phyloP scores from a whole-genome alignment of 345 rosid genomes.

The Carallia brachiata region DNA sequence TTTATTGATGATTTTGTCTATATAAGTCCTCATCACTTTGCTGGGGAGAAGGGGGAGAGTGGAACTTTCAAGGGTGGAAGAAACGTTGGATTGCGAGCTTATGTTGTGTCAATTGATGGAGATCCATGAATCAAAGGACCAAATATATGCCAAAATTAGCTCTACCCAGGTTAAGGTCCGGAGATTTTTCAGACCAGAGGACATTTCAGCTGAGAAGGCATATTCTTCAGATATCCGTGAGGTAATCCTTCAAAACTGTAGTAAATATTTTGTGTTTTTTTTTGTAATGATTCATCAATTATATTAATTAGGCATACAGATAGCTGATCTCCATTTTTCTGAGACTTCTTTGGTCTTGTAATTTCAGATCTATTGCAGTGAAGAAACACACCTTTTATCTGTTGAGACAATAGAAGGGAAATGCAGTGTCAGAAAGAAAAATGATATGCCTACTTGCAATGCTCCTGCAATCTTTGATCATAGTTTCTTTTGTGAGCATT shows the following conservation, averaged over 20 bases:
- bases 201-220: slow-evolving; percentile 32
- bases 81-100: slow-evolving; percentile 26
- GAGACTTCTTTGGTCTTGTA: neutral
- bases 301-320: neutral
- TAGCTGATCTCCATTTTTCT: neutral
- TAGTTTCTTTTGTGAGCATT: slow-evolving; percentile 75
- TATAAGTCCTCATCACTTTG: slow-evolving; percentile 20
- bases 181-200: slow-evolving; percentile 34
- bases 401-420: slow-evolving; percentile 59
- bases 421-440: slow-evolving; percentile 81
- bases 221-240: slow-evolving; percentile 31
- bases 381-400: slow-evolving; percentile 38
- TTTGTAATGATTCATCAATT: neutral
- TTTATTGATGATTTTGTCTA: slow-evolving; percentile 27
- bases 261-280: neutral
- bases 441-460: slow-evolving; percentile 46
- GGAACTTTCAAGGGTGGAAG: slow-evolving; percentile 31
- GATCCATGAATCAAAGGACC: slow-evolving; percentile 5
- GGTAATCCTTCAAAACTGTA: slow-evolving; percentile 10
- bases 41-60: slow-evolving; percentile 11
- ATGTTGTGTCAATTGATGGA: slow-evolving; percentile 30
- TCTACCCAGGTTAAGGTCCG: slow-evolving; percentile 22
- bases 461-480: slow-evolving; percentile 54
- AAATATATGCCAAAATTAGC: slow-evolving; percentile 1
- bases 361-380: slow-evolving; percentile 74